These are phyloP conservation scores for Castanea mollissima DNA, from an alignment of 306 rosid species.

Conservation along the genomic window DNA sequence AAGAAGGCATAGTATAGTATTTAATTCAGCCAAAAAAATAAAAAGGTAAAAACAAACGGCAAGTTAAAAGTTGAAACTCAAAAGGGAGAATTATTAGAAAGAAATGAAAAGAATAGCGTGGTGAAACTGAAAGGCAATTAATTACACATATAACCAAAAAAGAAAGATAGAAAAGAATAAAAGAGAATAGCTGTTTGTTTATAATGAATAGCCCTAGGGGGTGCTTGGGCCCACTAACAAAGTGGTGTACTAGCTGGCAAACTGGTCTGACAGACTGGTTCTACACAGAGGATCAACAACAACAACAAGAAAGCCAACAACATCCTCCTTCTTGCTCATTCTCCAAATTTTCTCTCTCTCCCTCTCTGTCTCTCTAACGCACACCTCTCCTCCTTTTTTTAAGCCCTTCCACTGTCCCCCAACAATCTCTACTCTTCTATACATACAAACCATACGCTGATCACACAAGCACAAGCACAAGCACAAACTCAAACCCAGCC, in stretches of 20 bases:
- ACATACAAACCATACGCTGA: not conserved
- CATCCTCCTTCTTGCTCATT: not conserved
- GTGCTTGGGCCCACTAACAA: not conserved
- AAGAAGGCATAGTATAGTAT: too few relatives aligned
- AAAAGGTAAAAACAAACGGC: too few relatives aligned
- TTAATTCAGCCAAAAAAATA: too few relatives aligned
- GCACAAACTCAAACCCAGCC: not conserved
- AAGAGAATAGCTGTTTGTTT: too few relatives aligned
- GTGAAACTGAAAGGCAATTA: too few relatives aligned
- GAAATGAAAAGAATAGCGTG: too few relatives aligned
- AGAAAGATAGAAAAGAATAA: too few relatives aligned
- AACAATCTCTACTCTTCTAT: not conserved
- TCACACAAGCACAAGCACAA: not conserved
- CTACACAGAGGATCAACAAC: constrained; percentile 17
- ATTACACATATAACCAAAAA: too few relatives aligned
- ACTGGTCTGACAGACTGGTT: constrained; percentile 55
- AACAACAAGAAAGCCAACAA: not conserved
- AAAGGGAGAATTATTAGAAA: too few relatives aligned
- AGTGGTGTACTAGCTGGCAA: constrained; percentile 53
- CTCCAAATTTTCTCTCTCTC: not conserved
- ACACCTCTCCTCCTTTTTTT: not conserved
- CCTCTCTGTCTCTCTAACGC: too few relatives aligned
- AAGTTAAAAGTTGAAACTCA: too few relatives aligned
- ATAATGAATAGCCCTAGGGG: too few relatives aligned
- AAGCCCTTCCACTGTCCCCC: not conserved